Evolutionary conservation across 331 rosid genomes (phyloP), one percentile per base, ranked within the genome.

Genomic region (Cydonia oblonga): DNA sequence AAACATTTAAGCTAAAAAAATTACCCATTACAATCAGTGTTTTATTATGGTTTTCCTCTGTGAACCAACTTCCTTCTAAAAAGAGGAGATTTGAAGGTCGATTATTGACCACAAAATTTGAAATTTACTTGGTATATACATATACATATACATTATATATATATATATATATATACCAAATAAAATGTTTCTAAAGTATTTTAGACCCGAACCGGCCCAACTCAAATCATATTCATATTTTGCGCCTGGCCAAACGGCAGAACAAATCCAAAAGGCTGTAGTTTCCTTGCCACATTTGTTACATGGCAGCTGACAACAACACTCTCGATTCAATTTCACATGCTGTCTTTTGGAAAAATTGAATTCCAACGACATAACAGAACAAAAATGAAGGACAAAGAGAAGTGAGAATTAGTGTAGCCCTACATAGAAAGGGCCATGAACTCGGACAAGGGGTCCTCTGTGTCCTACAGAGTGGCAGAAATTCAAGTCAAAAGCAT

Each of bases 341-440:
- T 52, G 67, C n/a, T 67, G 66, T 30, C 54, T 22, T n/a, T 60
- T 38, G 32, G 19, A 23, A 18, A 57, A 49, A 15, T 66, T 59
- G 38, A 78, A 60, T 28, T 66, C 22, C 52, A 59, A 65, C 15
- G 24, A 57, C 68, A 44, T n/a, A 59, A 58, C 25, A 68, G 72
- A 59, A 78, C 52, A 73, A 73, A 69, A 79, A 60, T 56, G 71
- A 62, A 12, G 51, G 54, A 79, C 66, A 68, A 68, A 51, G 53
- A 73, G 23, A 19, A 68, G 56, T 32, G 44, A 46, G 70, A 61
- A 46, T 62, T 13, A 38, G 26, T 25, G 65, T 79, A 35, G 35
- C 30, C 58, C 33, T 40, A 25, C 9, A 40, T 25, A 12, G 73
- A 52, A 52, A 64, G 70, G 46, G 44, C 24, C 56, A 52, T 28